Conservation (phyloP, 1,139 yeast species). For the Blastobotrys indianensis region DNA sequence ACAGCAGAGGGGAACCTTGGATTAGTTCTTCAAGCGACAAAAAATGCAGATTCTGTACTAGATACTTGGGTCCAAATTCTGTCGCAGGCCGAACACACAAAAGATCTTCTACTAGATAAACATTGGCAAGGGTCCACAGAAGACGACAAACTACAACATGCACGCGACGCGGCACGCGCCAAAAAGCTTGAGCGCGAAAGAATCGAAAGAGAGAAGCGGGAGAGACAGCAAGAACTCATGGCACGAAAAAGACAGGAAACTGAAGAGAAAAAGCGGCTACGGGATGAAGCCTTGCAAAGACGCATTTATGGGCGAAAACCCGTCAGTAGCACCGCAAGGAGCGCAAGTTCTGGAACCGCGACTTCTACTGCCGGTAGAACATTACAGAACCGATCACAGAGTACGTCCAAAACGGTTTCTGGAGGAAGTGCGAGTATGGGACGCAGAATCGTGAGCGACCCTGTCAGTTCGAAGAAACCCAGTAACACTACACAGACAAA, state of each 20-base stretch:
- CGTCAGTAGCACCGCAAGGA: background rate
- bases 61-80: conserved; percentile 32
- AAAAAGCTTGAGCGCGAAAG: conserved; percentile 23
- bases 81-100: conserved; percentile 35
- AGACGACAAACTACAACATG: conserved; percentile 26
- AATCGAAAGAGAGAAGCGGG: conserved; percentile 17
- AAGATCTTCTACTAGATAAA: conserved; percentile 26
- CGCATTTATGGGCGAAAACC: conserved; percentile 23
- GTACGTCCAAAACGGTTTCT: too few relatives aligned
- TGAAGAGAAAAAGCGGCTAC: conserved; percentile 18
- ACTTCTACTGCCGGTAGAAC: too few relatives aligned
- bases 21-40: conserved; percentile 24
- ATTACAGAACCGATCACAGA: too few relatives aligned
- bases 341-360: too few relatives aligned
- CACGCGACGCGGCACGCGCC: conserved; percentile 19
- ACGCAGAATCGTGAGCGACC: too few relatives aligned
- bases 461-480: too few relatives aligned
- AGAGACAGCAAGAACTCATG: conserved; percentile 18
- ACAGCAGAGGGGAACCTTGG: conserved; percentile 23
- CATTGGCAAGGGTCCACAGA: conserved; percentile 32
- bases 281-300: conserved; percentile 20
- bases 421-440: too few relatives aligned
- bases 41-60: conserved; percentile 31
- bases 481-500: too few relatives aligned
- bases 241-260: conserved; percentile 18